phyloP scores from a whole-genome alignment of 2,329 filamentous ascomycete species.

The Beauveria australis region DNA sequence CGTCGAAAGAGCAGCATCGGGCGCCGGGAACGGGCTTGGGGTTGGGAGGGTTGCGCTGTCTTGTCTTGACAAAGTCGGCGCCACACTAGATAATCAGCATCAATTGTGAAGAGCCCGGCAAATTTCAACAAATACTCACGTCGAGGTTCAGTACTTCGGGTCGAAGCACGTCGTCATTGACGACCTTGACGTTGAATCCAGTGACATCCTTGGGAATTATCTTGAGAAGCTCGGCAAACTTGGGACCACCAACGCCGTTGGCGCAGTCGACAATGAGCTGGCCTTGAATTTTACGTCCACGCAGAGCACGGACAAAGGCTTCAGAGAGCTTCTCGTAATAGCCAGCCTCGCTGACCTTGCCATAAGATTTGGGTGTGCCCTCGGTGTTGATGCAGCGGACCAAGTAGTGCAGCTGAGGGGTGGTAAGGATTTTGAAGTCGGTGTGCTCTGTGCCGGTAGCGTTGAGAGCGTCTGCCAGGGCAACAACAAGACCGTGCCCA shows the following conservation, averaged over 20 bases:
- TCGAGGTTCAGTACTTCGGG: constrained; percentile 85
- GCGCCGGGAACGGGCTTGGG: constrained; percentile 70
- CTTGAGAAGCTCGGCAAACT: constrained; percentile 79
- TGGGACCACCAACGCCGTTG: constrained; percentile 92
- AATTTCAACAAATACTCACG: constrained; percentile 40
- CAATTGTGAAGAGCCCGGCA: background rate
- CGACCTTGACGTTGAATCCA: constrained; percentile 70
- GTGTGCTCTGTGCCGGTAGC: constrained; percentile 65
- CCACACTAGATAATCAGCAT: constrained; percentile 54
- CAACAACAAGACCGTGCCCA: constrained; percentile 71
- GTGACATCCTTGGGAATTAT: constrained; percentile 63
- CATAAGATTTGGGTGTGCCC: constrained; percentile 79
- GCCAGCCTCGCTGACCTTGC: constrained; percentile 77
- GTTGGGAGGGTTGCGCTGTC: constrained; percentile 78
- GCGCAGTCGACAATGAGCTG: constrained; percentile 84
- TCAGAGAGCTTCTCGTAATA: constrained; percentile 89
- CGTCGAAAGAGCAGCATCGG: constrained; percentile 85
- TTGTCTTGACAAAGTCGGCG: constrained; percentile 96
- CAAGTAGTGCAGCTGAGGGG: constrained; percentile 95
- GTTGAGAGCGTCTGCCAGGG: constrained; percentile 71
- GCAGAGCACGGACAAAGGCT: constrained; percentile 79
- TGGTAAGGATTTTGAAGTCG: constrained; percentile 89
- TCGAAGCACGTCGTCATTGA: constrained; percentile 89
- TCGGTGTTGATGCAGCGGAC: constrained; percentile 91
- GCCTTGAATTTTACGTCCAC: constrained; percentile 65